Evolutionary conservation across 2,329 filamentous ascomycete genomes (phyloP).

Genomic region (Rutstroemia sp.): DNA sequence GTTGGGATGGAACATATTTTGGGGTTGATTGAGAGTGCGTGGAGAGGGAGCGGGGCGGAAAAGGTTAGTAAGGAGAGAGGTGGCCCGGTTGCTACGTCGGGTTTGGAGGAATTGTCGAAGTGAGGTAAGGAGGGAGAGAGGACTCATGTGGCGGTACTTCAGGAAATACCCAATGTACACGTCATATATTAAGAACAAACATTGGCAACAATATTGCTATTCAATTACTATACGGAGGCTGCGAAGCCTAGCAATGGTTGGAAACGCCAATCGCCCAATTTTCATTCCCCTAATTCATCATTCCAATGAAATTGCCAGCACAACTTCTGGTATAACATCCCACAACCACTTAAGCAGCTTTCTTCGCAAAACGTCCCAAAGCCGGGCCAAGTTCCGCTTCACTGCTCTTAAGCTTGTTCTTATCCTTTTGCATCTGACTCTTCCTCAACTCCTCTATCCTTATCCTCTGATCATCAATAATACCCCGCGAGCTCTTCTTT

Average conservation of each 20-base stretch:
- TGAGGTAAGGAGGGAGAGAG: neutral
- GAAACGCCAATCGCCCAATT: slow-evolving; percentile 5
- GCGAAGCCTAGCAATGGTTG: neutral
- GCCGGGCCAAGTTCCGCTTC: slow-evolving; percentile 77
- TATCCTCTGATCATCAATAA: slow-evolving; percentile 91
- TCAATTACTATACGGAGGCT: too few species aligned
- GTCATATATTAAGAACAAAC: too few species aligned
- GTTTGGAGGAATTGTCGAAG: slow-evolving; percentile 39
- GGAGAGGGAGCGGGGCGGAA: slow-evolving; percentile 82
- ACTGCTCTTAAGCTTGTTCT: slow-evolving; percentile 58
- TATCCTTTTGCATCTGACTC: slow-evolving; percentile 58
- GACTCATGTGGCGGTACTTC: neutral
- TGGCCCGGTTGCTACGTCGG: slow-evolving; percentile 50
- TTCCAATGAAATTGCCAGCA: too few species aligned
- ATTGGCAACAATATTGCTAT: too few species aligned
- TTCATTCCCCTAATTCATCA: neutral
- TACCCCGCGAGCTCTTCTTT: slow-evolving; percentile 87
- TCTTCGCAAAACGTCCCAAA: slow-evolving; percentile 75
- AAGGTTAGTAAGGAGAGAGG: slow-evolving; percentile 45
- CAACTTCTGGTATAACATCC: neutral
- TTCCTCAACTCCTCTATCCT: slow-evolving; percentile 76
- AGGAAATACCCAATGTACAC: neutral
- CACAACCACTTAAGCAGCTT: slow-evolving; percentile 32
- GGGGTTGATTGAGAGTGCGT: slow-evolving; percentile 80
- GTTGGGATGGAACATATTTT: slow-evolving; percentile 82